Conservation (phyloP, 345 rosid genomes). For the Eucalyptus pauciflora region DNA sequence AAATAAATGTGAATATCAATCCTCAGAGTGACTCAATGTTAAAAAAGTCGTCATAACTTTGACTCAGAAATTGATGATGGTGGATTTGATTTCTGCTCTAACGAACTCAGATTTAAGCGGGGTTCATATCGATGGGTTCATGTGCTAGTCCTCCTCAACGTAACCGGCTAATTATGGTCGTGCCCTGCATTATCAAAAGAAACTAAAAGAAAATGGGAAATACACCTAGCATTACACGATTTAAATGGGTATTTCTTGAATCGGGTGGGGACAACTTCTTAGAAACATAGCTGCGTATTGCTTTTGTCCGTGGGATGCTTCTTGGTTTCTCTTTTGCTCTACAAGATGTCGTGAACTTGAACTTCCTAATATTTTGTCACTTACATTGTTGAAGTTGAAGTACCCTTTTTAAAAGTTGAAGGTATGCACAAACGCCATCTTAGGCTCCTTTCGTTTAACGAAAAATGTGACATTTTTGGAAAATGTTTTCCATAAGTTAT, state of each 20-base stretch:
- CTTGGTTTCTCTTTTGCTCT: not conserved
- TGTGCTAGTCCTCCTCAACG: not conserved
- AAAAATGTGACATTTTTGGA: too few species aligned
- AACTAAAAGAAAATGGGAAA: not conserved
- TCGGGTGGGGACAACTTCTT: not conserved
- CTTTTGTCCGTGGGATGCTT: not conserved
- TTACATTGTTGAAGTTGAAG: not conserved
- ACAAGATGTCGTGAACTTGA: not conserved
- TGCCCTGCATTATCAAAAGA: not conserved
- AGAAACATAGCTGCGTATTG: not conserved
- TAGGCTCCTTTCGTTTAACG: too few species aligned
- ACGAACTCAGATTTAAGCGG: not conserved
- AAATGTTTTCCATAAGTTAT: too few species aligned
- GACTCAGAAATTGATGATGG: not conserved
- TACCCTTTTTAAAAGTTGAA: not conserved
- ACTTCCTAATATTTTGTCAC: not conserved
- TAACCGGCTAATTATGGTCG: not conserved
- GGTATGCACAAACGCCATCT: not conserved
- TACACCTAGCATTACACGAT: not conserved
- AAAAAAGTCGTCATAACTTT: not conserved
- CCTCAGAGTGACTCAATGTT: not conserved
- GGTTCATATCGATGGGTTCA: not conserved
- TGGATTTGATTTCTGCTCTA: not conserved
- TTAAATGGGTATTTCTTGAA: not conserved
- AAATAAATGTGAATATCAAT: not conserved